phyloP scores from a whole-genome alignment of 805 yeast genomes.

The Metschnikowia arizonensis region DNA sequence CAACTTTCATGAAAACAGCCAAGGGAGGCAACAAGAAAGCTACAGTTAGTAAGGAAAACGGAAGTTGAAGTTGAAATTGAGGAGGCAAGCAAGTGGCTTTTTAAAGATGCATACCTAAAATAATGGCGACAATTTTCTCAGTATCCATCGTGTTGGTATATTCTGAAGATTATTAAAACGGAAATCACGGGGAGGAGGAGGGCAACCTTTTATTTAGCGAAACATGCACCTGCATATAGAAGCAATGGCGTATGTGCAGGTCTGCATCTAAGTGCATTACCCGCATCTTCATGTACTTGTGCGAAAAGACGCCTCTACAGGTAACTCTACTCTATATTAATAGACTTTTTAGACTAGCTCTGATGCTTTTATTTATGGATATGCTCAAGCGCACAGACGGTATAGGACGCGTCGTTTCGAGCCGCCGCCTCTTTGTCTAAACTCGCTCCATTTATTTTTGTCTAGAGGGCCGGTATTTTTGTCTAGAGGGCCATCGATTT shows the following conservation, averaged over 20 bases:
- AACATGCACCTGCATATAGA: background rate
- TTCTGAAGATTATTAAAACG: background rate
- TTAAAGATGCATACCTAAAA: constrained; percentile 26
- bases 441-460: no score
- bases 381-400: background rate
- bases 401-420: no score
- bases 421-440: no score
- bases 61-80: background rate
- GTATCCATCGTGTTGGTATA: constrained; percentile 26
- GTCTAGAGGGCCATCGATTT: background rate
- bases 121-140: constrained; percentile 40
- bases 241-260: background rate
- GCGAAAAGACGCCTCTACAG: no score
- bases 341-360: no score
- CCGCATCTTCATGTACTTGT: background rate
- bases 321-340: no score
- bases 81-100: background rate
- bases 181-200: background rate
- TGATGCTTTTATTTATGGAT: no score
- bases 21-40: constrained; percentile 71
- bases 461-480: no score
- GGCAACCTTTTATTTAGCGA: background rate
- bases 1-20: constrained; percentile 68
- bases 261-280: background rate
- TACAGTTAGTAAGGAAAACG: constrained; percentile 20